Evolutionary conservation across 2,329 filamentous ascomycete species (phyloP).

Genomic region (Penicillium griseofulvum): DNA sequence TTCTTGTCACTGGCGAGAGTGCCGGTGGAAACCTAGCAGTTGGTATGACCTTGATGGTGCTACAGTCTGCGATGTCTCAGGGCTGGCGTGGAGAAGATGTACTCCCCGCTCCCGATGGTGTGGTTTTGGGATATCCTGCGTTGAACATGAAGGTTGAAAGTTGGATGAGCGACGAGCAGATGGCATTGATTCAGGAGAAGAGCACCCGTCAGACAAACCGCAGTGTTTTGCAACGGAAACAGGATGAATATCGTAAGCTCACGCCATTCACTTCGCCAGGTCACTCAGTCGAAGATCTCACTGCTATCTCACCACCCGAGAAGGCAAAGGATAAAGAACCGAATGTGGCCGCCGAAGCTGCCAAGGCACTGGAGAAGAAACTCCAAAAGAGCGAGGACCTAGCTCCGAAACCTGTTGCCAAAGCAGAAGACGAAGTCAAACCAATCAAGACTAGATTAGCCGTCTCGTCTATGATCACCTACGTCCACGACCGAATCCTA

Average conservation of each 20-base stretch:
- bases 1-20: slow-evolving; percentile 76
- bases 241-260: slow-evolving; percentile 79
- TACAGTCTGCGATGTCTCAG: slow-evolving; percentile 66
- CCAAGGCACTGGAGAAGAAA: slow-evolving; percentile 27
- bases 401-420: slow-evolving; percentile 36
- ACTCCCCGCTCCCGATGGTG: slow-evolving; percentile 72
- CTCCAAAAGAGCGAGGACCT: slow-evolving; percentile 31
- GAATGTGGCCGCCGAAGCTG: slow-evolving; percentile 22
- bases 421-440: slow-evolving; percentile 42
- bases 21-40: slow-evolving; percentile 79
- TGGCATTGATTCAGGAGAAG: slow-evolving; percentile 86
- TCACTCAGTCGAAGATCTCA: slow-evolving; percentile 67
- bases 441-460: slow-evolving; percentile 78
- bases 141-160: slow-evolving; percentile 97
- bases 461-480: slow-evolving; percentile 95
- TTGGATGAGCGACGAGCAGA: slow-evolving; percentile 99
- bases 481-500: slow-evolving; percentile 92
- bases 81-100: slow-evolving; percentile 57
- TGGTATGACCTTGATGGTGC: slow-evolving; percentile 80
- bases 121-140: slow-evolving; percentile 84
- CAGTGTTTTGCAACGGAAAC: slow-evolving; percentile 77
- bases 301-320: slow-evolving; percentile 18
- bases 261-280: slow-evolving; percentile 73
- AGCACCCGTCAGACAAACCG: slow-evolving; percentile 74
- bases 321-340: slow-evolving; percentile 19